Conservation (phyloP, 2,329 filamentous ascomycete genomes). For the Cladosporium halotolerans region DNA sequence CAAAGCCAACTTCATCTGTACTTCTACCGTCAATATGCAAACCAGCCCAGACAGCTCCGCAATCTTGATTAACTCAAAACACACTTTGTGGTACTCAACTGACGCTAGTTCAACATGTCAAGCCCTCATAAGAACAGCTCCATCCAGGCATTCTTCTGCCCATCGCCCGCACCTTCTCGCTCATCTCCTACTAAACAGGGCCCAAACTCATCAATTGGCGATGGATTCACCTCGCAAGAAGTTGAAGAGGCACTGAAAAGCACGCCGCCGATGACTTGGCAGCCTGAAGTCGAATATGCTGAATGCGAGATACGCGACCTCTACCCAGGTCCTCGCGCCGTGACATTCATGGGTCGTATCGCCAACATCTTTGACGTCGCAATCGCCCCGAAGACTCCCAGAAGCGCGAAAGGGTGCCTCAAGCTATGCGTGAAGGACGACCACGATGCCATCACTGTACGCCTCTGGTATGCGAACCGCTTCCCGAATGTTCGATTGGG, state of each 20-base stretch:
- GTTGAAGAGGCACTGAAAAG: constrained; percentile 25
- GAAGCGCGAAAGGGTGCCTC: constrained; percentile 46
- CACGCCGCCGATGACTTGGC: constrained; percentile 31
- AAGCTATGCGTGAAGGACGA: constrained; percentile 53
- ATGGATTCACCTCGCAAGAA: constrained; percentile 50
- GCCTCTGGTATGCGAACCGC: constrained; percentile 35
- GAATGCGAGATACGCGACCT: constrained; percentile 43
- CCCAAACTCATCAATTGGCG: constrained; percentile 29
- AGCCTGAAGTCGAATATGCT: constrained; percentile 44
- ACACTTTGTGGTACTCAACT: neutral
- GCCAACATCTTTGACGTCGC: constrained; percentile 48
- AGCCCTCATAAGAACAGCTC: constrained; percentile 20
- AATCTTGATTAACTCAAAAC: too few species aligned
- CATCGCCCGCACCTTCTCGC: constrained; percentile 20
- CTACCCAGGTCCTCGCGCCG: constrained; percentile 43
- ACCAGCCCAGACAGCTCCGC: too few species aligned
- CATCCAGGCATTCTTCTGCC: constrained; percentile 39
- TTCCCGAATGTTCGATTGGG: constrained; percentile 44
- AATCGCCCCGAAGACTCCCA: constrained; percentile 38
- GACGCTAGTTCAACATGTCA: neutral
- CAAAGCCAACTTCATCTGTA: neutral
- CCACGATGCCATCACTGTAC: constrained; percentile 48
- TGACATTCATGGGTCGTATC: constrained; percentile 50
- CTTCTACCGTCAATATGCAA: too few species aligned
- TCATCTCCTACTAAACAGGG: constrained; percentile 20